These are phyloP conservation scores for Sporisorium sorghi DNA, from an alignment of 1,284 basidiomycete genomes.

Conservation along the genomic window DNA sequence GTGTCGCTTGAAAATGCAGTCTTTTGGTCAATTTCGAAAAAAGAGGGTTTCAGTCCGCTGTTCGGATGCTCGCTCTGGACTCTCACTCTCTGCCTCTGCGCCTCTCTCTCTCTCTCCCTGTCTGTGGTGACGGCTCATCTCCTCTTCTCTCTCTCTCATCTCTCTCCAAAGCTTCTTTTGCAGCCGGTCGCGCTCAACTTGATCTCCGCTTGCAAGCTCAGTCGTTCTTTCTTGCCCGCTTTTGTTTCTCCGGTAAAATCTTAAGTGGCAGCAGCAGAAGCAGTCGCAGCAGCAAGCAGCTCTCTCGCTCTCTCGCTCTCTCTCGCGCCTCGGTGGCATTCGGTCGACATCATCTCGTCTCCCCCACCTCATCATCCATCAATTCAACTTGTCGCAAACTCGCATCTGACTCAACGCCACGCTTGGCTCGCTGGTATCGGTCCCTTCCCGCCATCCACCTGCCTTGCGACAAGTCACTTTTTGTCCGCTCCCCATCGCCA, in stretches of 20 bases:
- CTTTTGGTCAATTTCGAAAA: not conserved
- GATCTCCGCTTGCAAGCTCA: conserved; percentile 2
- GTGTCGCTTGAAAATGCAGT: not conserved
- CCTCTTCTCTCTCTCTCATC: too few species aligned
- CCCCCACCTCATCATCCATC: conserved; percentile 7
- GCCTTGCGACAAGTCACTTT: not conserved
- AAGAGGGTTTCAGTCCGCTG: not conserved
- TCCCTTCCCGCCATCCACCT: not conserved
- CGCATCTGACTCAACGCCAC: conserved; percentile 7
- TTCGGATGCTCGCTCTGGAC: not conserved
- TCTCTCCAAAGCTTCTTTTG: too few species aligned
- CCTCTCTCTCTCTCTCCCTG: not conserved
- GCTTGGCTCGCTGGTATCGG: not conserved
- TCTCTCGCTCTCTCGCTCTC: too few species aligned
- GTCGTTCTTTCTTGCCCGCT: not conserved
- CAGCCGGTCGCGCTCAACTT: too few species aligned
- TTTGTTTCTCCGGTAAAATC: not conserved
- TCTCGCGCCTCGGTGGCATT: too few species aligned
- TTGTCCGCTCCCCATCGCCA: not conserved
- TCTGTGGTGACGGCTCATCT: too few species aligned
- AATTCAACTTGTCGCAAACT: not conserved
- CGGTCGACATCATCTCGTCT: not conserved
- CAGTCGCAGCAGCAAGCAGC: not conserved
- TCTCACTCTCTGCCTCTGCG: not conserved
- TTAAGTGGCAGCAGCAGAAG: conserved; percentile 2